Evolutionary conservation across 2,329 filamentous ascomycete genomes (phyloP).

Genomic region (Diatrype stigma): DNA sequence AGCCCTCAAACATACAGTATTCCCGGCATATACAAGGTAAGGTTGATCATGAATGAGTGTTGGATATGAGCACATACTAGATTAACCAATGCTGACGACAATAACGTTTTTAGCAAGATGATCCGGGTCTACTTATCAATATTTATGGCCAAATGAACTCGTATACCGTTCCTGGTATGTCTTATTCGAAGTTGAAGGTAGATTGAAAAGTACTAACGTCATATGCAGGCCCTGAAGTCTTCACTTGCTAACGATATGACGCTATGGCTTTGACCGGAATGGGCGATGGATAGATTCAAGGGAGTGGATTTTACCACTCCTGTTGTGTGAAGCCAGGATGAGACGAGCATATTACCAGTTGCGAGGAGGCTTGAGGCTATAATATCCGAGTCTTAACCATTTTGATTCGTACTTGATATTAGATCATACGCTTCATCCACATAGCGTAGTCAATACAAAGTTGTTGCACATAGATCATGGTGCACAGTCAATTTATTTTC

Average conservation of each 20-base stretch:
- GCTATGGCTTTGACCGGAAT: not conserved
- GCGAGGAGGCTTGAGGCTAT: too few species aligned
- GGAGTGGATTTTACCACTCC: not conserved
- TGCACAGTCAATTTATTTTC: too few species aligned
- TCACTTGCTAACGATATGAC: conserved; percentile 14
- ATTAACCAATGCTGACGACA: not conserved
- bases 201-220: not conserved
- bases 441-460: too few species aligned
- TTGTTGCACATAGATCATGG: too few species aligned
- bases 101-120: conserved; percentile 16
- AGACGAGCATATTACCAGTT: too few species aligned
- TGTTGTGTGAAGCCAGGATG: too few species aligned
- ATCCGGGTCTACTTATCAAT: conserved; percentile 34
- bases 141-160: conserved; percentile 31
- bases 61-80: too few species aligned
- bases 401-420: too few species aligned
- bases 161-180: conserved; percentile 29
- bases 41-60: too few species aligned
- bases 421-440: too few species aligned
- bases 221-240: conserved; percentile 16
- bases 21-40: conserved; percentile 34
- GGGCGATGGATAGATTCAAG: not conserved
- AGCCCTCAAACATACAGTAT: conserved; percentile 30
- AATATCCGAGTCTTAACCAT: too few species aligned
- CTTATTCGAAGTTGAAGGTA: not conserved